Conservation (phyloP, 208 protist species). For the Borovskyia barvae region DNA sequence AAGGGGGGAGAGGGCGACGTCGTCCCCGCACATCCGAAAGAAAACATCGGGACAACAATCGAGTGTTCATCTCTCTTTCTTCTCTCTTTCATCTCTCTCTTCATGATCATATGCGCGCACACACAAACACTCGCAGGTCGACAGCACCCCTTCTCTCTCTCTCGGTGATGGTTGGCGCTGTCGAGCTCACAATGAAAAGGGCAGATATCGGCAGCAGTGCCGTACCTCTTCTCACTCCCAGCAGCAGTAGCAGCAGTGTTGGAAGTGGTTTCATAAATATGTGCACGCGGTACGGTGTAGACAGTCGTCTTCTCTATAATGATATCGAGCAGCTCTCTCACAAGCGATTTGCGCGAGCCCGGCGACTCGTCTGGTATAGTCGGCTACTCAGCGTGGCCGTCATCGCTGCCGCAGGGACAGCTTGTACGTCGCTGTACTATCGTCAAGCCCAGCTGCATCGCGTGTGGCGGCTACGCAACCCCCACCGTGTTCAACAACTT, state of each 20-base stretch:
- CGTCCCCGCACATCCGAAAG: too few species aligned
- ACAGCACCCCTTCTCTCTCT: too few species aligned
- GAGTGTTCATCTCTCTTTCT: neutral
- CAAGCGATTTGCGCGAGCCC: conserved; percentile 9
- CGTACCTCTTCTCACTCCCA: neutral
- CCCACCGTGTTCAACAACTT: conserved; percentile 23
- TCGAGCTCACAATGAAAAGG: neutral
- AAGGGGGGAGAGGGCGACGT: too few species aligned
- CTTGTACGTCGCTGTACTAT: conserved; percentile 32
- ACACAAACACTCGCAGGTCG: too few species aligned
- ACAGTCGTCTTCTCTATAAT: conserved; percentile 53
- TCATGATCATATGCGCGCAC: neutral
- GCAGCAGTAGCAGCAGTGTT: neutral
- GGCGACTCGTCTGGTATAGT: conserved; percentile 17
- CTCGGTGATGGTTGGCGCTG: neutral
- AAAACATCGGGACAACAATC: neutral
- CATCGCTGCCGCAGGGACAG: conserved; percentile 12
- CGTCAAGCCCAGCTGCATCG: conserved; percentile 42
- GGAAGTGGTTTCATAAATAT: neutral
- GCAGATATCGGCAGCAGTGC: neutral
- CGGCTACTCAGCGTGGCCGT: conserved; percentile 10
- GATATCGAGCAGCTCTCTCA: conserved; percentile 29
- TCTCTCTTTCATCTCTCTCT: conserved; percentile 6
- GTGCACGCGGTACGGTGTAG: conserved; percentile 30
- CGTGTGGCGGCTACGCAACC: conserved; percentile 55